Evolutionary conservation across 768 basidiomycete species (phyloP).

Genomic region (Leccinellum luteum): DNA sequence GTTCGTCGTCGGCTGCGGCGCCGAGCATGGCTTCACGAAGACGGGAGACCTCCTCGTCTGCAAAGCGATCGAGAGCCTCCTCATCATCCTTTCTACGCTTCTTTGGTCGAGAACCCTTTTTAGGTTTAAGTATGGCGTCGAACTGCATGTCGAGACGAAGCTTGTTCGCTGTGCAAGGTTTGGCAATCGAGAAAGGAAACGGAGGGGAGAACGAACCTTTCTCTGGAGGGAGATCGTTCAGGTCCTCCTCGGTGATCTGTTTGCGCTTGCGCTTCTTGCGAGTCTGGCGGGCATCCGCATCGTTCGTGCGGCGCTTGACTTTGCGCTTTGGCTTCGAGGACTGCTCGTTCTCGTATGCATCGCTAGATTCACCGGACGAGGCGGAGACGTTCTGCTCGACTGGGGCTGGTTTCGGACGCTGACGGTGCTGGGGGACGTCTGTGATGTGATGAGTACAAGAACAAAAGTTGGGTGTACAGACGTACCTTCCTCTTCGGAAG

Average conservation of each 20-base stretch:
- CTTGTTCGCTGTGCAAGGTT: conserved; percentile 57
- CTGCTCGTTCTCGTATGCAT: conserved; percentile 50
- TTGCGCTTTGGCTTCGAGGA: conserved; percentile 24
- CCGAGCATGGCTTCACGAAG: conserved; percentile 84
- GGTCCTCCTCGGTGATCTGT: conserved; percentile 60
- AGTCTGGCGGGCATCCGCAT: conserved; percentile 34
- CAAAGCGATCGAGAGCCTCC: conserved; percentile 79
- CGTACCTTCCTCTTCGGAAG: conserved; percentile 63
- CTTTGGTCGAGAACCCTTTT: conserved; percentile 61
- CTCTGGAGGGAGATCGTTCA: conserved; percentile 69
- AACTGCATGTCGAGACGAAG: conserved; percentile 78
- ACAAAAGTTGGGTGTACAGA: background rate
- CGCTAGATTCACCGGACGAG: conserved; percentile 43
- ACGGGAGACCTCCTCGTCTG: conserved; percentile 88
- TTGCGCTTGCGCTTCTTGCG: conserved; percentile 60
- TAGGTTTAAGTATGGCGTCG: conserved; percentile 83
- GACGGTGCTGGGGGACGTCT: conserved; percentile 46
- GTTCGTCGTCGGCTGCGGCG: conserved; percentile 82
- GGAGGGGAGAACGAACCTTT: conserved; percentile 50
- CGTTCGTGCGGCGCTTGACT: conserved; percentile 41
- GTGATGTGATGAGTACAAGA: conserved; percentile 6
- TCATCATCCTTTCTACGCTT: conserved; percentile 78
- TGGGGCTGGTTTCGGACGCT: conserved; percentile 31
- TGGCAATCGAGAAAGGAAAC: background rate
- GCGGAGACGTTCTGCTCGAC: conserved; percentile 35